A percentile compares a stretch with the other conserved stretches of the same genome.
phyloP scores from a whole-genome alignment of 2,329 filamentous ascomycete genomes.

The Colletotrichum tabaci region DNA sequence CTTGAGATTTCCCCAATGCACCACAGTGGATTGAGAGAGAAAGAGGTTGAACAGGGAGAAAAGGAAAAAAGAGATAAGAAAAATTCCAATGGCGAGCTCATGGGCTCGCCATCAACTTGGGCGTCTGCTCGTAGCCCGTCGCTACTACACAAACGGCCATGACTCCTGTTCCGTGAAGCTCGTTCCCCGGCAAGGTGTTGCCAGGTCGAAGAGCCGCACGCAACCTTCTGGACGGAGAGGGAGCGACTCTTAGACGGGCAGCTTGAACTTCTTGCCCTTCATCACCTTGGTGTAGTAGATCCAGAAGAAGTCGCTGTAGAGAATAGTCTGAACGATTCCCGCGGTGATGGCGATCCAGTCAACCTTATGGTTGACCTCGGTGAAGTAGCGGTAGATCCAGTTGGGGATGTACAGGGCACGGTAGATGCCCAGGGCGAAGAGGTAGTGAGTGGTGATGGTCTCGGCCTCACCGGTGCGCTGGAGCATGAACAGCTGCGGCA shows the following conservation, averaged over 20 bases:
- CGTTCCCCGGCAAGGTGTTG: neutral
- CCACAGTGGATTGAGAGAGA: constrained; percentile 6
- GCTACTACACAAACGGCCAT: constrained; percentile 4
- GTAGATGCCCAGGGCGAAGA: constrained; percentile 93
- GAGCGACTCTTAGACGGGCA: constrained; percentile 75
- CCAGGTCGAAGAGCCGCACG: neutral
- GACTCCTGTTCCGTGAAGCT: constrained; percentile 5
- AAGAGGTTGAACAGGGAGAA: constrained; percentile 17
- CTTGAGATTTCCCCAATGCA: neutral
- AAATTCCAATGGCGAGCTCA: neutral
- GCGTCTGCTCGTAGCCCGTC: neutral
- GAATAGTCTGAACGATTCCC: constrained; percentile 90
- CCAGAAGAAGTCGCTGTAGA: constrained; percentile 99
- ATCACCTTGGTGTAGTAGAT: constrained; percentile 98
- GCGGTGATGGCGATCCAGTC: constrained; percentile 92
- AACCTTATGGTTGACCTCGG: constrained; percentile 78
- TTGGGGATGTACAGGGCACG: constrained; percentile 97
- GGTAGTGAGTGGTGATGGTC: constrained; percentile 99
- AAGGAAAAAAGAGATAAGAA: neutral
- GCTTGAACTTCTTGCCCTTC: constrained; percentile 90
- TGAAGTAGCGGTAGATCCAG: constrained; percentile 93
- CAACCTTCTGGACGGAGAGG: neutral
- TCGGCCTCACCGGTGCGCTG: constrained; percentile 98
- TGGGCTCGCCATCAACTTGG: constrained; percentile 8
- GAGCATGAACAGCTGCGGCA: constrained; percentile 98